Conservation (phyloP, 257 asterid genomes). For the Lithospermum erythrorhizon region DNA sequence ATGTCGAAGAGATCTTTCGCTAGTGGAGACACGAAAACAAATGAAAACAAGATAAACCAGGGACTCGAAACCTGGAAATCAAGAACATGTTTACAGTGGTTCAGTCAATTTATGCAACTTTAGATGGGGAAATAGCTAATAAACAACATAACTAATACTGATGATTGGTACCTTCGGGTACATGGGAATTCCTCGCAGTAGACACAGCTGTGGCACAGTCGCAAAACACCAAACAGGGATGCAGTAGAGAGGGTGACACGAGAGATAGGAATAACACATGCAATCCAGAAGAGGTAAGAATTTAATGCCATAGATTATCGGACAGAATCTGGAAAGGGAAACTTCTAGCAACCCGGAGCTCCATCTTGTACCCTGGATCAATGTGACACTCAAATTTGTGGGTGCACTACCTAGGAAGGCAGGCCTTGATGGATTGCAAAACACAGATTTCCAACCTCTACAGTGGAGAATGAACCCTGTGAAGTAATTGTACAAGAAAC, state of each 20-base stretch:
- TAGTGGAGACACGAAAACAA: slow-evolving; percentile 37
- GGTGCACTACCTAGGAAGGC: slow-evolving; percentile 26
- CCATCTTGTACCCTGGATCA: slow-evolving; percentile 26
- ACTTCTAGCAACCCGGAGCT: slow-evolving; percentile 16
- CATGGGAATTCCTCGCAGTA: slow-evolving; percentile 16
- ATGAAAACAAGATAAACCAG: slow-evolving; percentile 29
- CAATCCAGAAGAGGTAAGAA: slow-evolving; percentile 13
- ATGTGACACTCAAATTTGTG: slow-evolving; percentile 13
- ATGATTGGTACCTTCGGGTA: slow-evolving; percentile 15
- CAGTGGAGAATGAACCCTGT: slow-evolving; percentile 22
- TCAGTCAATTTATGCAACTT: no score
- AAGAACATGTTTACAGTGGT: no score
- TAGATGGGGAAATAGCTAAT: no score
- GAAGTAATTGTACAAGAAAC: slow-evolving; percentile 24
- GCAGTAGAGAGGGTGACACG: slow-evolving; percentile 15
- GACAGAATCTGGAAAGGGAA: slow-evolving; percentile 15
- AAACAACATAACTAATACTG: no score
- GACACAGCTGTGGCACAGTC: slow-evolving; percentile 23
- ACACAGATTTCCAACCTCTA: slow-evolving; percentile 24
- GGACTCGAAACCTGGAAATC: slow-evolving; percentile 38
- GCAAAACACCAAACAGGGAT: slow-evolving; percentile 27
- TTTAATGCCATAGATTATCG: slow-evolving; percentile 15
- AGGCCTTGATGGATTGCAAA: slow-evolving; percentile 15
- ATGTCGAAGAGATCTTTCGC: slow-evolving; percentile 48
- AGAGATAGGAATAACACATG: slow-evolving; percentile 16